A percentile compares a stretch with the other conserved stretches of the same genome.
Conservation (phyloP, 371 early-diverging fungal genomes). For the Mucor indicus region DNA sequence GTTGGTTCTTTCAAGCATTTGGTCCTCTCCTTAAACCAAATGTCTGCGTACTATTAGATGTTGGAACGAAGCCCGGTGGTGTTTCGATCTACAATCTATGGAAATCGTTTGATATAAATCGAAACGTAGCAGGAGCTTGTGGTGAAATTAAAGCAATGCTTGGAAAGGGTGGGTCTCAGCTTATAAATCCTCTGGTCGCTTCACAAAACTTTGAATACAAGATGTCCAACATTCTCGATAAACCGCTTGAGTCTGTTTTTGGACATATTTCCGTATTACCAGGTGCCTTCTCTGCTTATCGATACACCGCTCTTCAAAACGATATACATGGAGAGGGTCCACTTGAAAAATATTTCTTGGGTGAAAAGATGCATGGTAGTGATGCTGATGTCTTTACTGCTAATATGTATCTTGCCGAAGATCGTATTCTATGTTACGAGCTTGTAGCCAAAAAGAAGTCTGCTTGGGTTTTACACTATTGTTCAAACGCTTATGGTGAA, state of each 20-base stretch:
- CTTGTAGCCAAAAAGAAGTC: constrained; percentile 68
- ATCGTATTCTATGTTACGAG: constrained; percentile 88
- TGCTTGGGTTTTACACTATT: constrained; percentile 64
- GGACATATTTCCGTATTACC: constrained; percentile 83
- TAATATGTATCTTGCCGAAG: constrained; percentile 82
- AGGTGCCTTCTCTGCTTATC: constrained; percentile 86
- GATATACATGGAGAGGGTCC: constrained; percentile 59
- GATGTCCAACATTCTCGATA: constrained; percentile 85
- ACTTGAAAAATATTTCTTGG: constrained; percentile 75
- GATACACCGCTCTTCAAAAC: constrained; percentile 72
- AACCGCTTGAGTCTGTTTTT: constrained; percentile 82
- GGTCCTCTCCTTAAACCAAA: constrained; percentile 73
- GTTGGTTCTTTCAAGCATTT: constrained; percentile 89
- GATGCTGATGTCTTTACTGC: constrained; percentile 64
- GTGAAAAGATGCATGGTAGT: constrained; percentile 62
- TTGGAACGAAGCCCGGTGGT: constrained; percentile 75
- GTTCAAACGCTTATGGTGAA: constrained; percentile 66
- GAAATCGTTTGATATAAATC: constrained; percentile 77
- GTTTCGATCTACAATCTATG: constrained; percentile 67
- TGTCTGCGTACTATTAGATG: constrained; percentile 80
- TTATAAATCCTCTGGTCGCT: constrained; percentile 87
- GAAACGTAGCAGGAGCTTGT: constrained; percentile 78
- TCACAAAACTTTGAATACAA: constrained; percentile 87
- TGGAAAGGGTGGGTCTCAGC: constrained; percentile 66
- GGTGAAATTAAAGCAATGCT: constrained; percentile 83